Conservation (phyloP, 345 rosid species). For the Sisymbrium irio region DNA sequence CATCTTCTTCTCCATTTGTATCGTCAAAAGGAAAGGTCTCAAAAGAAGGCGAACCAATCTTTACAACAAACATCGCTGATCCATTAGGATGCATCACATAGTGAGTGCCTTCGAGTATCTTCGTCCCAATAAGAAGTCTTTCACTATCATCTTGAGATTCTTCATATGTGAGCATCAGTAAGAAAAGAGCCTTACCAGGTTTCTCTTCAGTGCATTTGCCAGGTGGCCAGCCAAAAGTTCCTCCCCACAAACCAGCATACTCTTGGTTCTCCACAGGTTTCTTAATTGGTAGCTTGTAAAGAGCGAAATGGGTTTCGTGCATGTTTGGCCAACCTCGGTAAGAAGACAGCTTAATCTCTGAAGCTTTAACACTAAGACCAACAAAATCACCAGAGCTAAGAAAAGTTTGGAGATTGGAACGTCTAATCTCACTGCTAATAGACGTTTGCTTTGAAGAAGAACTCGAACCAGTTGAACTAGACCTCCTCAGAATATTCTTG, state of each 20-base stretch:
- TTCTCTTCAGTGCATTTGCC: slow-evolving; percentile 51
- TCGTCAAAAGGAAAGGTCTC: slow-evolving; percentile 69
- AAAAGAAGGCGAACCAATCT: slow-evolving; percentile 60
- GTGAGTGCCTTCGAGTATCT: slow-evolving; percentile 59
- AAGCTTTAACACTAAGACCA: slow-evolving; percentile 56
- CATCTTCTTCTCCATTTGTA: slow-evolving; percentile 45
- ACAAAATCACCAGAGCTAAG: slow-evolving; percentile 59
- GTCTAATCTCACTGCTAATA: slow-evolving; percentile 56
- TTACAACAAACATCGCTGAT: slow-evolving; percentile 76
- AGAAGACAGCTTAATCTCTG: slow-evolving; percentile 51
- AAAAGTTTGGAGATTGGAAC: slow-evolving; percentile 54
- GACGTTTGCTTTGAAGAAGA: slow-evolving; percentile 39
- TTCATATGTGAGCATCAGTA: slow-evolving; percentile 75
- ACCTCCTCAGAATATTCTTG: slow-evolving; percentile 56
- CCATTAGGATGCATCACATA: slow-evolving; percentile 90
- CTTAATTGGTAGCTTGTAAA: slow-evolving; percentile 64
- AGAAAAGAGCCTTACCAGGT: slow-evolving; percentile 55
- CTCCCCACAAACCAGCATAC: slow-evolving; percentile 88
- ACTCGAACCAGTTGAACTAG: slow-evolving; percentile 33
- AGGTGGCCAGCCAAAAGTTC: slow-evolving; percentile 83
- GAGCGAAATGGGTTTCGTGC: slow-evolving; percentile 66
- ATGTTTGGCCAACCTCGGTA: slow-evolving; percentile 87
- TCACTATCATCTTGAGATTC: slow-evolving; percentile 54
- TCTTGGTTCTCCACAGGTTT: slow-evolving; percentile 40
- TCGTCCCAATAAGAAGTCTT: slow-evolving; percentile 64